These are phyloP conservation scores for Pseudevernia furfuracea DNA, from an alignment of 495 filamentous ascomycete species.

Conservation along the genomic window DNA sequence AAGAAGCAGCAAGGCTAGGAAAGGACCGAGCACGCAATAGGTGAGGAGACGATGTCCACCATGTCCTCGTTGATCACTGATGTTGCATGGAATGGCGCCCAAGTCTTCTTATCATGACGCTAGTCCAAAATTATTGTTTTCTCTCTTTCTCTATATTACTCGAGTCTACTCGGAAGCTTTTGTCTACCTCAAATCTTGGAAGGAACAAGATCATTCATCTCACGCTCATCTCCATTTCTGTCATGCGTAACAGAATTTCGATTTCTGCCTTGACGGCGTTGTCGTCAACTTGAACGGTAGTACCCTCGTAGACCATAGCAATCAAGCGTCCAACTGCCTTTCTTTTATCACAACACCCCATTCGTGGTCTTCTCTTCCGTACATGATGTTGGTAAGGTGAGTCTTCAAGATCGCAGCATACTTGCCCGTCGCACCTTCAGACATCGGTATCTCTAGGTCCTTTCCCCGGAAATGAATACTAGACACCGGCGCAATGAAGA, in stretches of 20 bases:
- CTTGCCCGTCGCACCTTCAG: slow-evolving; percentile 51
- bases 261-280: not conserved
- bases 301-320: not conserved
- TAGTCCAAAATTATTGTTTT: not conserved
- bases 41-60: not conserved
- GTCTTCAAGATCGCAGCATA: slow-evolving; percentile 66
- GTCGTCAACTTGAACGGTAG: not conserved
- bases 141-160: not conserved
- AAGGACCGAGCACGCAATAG: slow-evolving; percentile 17
- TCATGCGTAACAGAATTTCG: not conserved
- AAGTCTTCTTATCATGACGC: not conserved
- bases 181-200: not conserved
- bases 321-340: slow-evolving; percentile 9
- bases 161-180: not conserved
- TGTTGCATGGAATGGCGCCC: not conserved
- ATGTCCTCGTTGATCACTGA: not conserved
- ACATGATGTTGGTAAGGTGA: slow-evolving; percentile 82
- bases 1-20: slow-evolving; percentile 18
- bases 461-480: slow-evolving; percentile 71
- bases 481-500: slow-evolving; percentile 78
- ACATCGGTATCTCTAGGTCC: slow-evolving; percentile 66
- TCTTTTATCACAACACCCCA: slow-evolving; percentile 68
- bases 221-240: not conserved
- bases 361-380: slow-evolving; percentile 66
- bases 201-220: not conserved